These are phyloP conservation scores for Pleurotus platypus DNA, from an alignment of 768 basidiomycete species.

Conservation along the genomic window DNA sequence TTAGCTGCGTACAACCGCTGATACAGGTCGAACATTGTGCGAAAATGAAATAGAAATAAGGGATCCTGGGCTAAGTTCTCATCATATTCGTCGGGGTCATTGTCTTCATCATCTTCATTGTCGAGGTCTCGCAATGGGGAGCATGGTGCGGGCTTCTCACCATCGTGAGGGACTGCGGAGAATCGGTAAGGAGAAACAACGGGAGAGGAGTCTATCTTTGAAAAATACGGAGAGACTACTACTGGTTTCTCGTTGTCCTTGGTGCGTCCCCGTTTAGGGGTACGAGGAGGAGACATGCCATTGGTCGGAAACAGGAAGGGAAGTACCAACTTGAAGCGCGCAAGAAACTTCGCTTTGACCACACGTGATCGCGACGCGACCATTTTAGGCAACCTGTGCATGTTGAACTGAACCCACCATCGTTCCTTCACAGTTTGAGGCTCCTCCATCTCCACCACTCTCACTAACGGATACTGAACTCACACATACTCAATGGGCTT, in stretches of 20 bases:
- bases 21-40: constrained; percentile 19
- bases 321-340: no score
- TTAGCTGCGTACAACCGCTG: constrained; percentile 23
- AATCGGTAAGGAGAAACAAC: not conserved
- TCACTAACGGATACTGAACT: no score
- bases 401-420: not conserved
- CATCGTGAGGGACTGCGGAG: no score
- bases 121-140: not conserved
- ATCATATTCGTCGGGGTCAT: not conserved
- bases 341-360: not conserved
- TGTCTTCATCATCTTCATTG: not conserved
- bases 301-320: not conserved
- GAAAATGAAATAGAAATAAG: constrained; percentile 22
- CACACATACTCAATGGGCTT: constrained; percentile 58
- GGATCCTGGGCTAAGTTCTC: constrained; percentile 15
- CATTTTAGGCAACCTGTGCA: constrained; percentile 6
- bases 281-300: not conserved
- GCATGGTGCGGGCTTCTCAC: not conserved
- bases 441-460: constrained; percentile 5
- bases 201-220: not conserved
- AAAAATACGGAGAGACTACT: constrained; percentile 9
- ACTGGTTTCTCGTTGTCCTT: not conserved
- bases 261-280: not conserved
- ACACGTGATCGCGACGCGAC: constrained; percentile 16
- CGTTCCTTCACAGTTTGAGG: constrained; percentile 8